These are phyloP conservation scores for Aspergillus sp. DNA, from an alignment of 2,329 filamentous ascomycete species.

Conservation along the genomic window DNA sequence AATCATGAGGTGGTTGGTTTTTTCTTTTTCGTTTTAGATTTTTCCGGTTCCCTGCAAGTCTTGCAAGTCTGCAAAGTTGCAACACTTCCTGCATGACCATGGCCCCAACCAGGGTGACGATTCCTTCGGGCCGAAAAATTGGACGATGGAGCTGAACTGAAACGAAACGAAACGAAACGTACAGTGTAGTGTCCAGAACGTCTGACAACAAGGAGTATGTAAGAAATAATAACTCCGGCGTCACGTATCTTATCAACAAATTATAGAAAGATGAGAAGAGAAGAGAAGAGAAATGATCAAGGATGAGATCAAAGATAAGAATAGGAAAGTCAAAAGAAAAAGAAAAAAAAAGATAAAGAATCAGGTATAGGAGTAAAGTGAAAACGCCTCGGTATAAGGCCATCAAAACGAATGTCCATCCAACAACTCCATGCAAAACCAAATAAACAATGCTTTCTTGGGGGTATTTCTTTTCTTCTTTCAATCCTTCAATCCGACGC, in stretches of 20 bases:
- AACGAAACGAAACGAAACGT: neutral
- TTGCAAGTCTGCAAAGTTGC: neutral
- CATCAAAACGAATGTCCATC: constrained; percentile 6
- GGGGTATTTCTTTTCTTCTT: constrained; percentile 22
- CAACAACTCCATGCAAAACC: constrained; percentile 11
- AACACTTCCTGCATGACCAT: neutral
- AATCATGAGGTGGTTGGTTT: neutral
- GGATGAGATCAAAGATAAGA: neutral
- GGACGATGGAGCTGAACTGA: neutral
- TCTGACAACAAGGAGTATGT: neutral
- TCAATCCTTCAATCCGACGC: constrained; percentile 6
- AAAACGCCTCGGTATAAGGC: neutral
- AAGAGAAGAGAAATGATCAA: neutral
- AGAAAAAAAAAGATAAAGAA: neutral
- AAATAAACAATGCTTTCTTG: constrained; percentile 16
- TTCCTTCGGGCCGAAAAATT: neutral
- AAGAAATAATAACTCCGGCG: neutral
- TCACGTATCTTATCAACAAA: neutral
- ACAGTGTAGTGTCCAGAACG: neutral
- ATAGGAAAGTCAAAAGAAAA: neutral
- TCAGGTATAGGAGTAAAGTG: constrained; percentile 1
- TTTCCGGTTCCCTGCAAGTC: neutral
- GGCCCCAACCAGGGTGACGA: neutral
- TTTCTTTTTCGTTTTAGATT: neutral
- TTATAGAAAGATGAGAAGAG: neutral